Evolutionary conservation across 78 protist species (phyloP).

Genomic region (Mantamonas sphyraenae): DNA sequence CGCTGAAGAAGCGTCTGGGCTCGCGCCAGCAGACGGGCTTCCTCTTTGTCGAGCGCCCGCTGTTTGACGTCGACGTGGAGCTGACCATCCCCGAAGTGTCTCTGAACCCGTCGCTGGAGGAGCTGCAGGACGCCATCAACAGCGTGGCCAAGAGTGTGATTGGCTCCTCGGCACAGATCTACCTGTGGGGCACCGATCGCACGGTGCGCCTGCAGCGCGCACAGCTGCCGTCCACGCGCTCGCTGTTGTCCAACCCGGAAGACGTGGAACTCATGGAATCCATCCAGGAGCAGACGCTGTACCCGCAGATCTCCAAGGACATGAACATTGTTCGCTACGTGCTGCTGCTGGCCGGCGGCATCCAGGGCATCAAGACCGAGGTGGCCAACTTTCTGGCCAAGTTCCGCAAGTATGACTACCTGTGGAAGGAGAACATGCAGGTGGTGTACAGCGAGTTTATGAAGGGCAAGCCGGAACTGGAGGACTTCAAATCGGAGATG

Average conservation of each 20-base stretch:
- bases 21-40: not conserved
- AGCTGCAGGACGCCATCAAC: conserved; percentile 30
- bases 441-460: conserved; percentile 18
- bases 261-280: no score
- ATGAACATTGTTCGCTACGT: conserved; percentile 6
- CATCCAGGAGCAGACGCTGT: no score
- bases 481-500: conserved; percentile 38
- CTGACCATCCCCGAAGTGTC: not conserved
- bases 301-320: conserved; percentile 8
- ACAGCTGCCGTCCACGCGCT: not conserved
- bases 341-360: conserved; percentile 39
- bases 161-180: not conserved
- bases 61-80: conserved; percentile 27
- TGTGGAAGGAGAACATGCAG: conserved; percentile 39
- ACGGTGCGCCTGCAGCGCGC: not conserved
- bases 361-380: conserved; percentile 19
- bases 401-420: conserved; percentile 22
- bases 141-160: not conserved
- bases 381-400: conserved; percentile 5
- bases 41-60: conserved; percentile 18
- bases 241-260: no score
- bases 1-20: conserved; percentile 14
- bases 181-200: not conserved
- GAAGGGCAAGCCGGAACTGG: conserved; percentile 13
- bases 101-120: conserved; percentile 19